Evolutionary conservation across 2,329 filamentous ascomycete genomes (phyloP), one percentile per base, ranked within the genome.

Genomic region (Fusarium duplospermum): DNA sequence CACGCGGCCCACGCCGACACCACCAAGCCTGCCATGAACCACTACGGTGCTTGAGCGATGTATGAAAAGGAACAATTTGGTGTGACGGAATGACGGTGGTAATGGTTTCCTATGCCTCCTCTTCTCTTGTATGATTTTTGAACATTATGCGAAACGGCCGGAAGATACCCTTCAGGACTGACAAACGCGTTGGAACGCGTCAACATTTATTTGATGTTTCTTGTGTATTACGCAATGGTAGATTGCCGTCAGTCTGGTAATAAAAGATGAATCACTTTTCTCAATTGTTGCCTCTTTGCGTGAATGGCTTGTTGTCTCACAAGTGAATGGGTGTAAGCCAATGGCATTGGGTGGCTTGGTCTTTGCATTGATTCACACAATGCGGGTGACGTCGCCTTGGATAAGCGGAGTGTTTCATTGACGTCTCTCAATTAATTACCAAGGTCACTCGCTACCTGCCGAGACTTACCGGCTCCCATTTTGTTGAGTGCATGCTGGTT

Each of bases 1-100:
- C 76, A 77, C 62, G 75, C 79, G 22, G 78, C 80, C 24, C 79
- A 78, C 6, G 79, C 77, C 16, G 81, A 81, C 18, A 78, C 71
- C 35, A 73, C 76, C 66, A 79, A 79, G 76, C 70, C 78, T 16
- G 70, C 68, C 2, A 36, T 22, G 54, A 69, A 73, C 24, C 65
- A 36, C 62, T 69, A 71, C 20, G 66, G 71, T 57, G 76, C 63
- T 36, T 78, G 64, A 67, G 20, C 2, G 18, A 35, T 35, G 29
- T 20, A 18, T 29, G 24, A 29, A 27, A 52, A 29, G 27, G 9
- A 36, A 24, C 52, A 33, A 40, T 38, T 54, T 56, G 62, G 45
- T 45, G 61, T 62, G 33, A 61, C 38, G 36, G 38, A 50, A 64
- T 60, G 52, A 62, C 33, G 27, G 29, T 20, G 62, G 50, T 11